Base-by-base conservation (phyloP, 495 filamentous ascomycete genomes). In the Aspergillus bertholletiae region DNA sequence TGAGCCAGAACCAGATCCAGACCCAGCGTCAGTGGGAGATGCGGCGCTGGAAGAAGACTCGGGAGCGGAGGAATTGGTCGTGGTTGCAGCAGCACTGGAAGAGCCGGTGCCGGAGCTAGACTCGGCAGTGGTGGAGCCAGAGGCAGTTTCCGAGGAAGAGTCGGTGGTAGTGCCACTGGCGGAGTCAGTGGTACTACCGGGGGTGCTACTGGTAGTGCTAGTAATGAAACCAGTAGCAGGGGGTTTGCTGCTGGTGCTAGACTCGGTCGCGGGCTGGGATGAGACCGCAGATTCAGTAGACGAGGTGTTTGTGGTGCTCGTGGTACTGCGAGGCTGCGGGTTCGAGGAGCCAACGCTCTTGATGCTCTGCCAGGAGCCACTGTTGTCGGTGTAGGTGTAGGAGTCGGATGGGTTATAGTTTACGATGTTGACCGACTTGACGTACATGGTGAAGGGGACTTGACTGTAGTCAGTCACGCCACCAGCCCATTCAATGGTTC, bases 391-490 rank as follows among this genome's bases (percentile, higher is more conserved):
- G 50, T 70, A 75, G 52, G 63, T 63, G 59, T 78, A 76, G 27
- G 52, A 51, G 2, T 46, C 35, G 24, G 64, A 71, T 3, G 74
- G 74, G 58, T 69, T 72, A 48, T 62, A 63, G 56, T 73, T 73
- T 27, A 50, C 64, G 41, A 75, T 62, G n/a, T 63, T 65, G 18
- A 75, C 65, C 18, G 71, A 73, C 65, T 73, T 68, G 43, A 94
- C 80, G 61, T 76, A 84, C 84, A 90, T 89, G 60, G 75, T 83
- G 74, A 81, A 92, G 7, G 88, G 88, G 3, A 70, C 84, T 48
- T 83, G 65, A 46, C 60, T 64, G 73, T 84, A 92, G 70, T 89
- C 82, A 15, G 85, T 88, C 51, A 72, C 54, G 50, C 89, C 89
- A 47, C 88, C 88, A 51, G 89, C 88, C 89, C 89, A 93, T 51